Conservation (phyloP, 2,329 filamentous ascomycete species). For the Sarocladium strictum region DNA sequence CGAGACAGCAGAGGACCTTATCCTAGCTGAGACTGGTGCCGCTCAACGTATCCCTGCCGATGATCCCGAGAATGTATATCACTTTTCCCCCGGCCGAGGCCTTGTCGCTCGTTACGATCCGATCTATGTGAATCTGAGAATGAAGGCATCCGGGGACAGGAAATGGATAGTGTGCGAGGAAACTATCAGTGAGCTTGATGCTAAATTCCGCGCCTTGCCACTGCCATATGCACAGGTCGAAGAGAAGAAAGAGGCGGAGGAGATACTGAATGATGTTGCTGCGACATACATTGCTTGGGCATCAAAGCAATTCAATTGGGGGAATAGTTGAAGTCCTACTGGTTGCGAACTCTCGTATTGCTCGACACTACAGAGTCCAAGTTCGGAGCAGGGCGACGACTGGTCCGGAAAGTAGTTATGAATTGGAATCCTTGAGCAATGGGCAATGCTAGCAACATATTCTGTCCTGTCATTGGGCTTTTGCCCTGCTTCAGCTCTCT, state of each 20-base stretch:
- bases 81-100: slow-evolving; percentile 2
- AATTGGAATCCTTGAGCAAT: slow-evolving; percentile 1
- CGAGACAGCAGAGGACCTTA: slow-evolving; percentile 1
- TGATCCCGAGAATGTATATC: slow-evolving; percentile 6
- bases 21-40: neutral
- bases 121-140: slow-evolving; percentile 4
- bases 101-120: slow-evolving; percentile 5
- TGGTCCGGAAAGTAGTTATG: neutral
- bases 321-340: slow-evolving; percentile 1
- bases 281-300: slow-evolving; percentile 4
- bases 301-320: slow-evolving; percentile 6
- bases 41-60: neutral
- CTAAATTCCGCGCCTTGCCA: slow-evolving; percentile 3
- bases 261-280: slow-evolving; percentile 7
- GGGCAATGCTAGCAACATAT: neutral
- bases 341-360: neutral
- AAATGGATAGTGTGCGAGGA: slow-evolving; percentile 5
- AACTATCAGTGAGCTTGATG: slow-evolving; percentile 5
- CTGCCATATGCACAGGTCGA: slow-evolving; percentile 1
- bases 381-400: slow-evolving; percentile 1
- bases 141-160: slow-evolving; percentile 3
- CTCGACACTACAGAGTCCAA: slow-evolving; percentile 4
- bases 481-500: neutral
- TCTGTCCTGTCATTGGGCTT: neutral
- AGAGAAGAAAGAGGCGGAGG: slow-evolving; percentile 7